Base-by-base conservation (phyloP, 257 asterid genomes). In the Cynanchum wilfordii region DNA sequence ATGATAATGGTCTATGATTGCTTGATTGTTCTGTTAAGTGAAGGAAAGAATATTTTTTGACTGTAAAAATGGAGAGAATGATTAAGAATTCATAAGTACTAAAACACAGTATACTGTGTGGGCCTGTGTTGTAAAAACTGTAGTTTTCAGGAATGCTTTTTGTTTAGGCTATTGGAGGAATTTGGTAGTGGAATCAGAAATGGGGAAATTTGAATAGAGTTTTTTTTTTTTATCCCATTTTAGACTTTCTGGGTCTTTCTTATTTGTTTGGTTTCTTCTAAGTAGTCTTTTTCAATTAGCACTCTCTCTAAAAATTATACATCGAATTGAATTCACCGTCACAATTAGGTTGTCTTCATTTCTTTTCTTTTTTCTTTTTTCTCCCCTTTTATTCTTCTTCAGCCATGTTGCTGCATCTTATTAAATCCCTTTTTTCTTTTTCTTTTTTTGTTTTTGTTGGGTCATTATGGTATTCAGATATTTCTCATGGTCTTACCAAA, bases 381-480 rank as follows among this genome's bases (percentile, higher is more conserved):
- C 62, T 40, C 80, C 47, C 80, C 58, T 10, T 59, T 74, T 75
- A 72, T 66, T 36, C 54, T 70, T 52, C 73, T 73, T 51, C 50
- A 73, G 68, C 71, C 75, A 59, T 77, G 29, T 69, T 77, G 71
- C 80, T 79, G 77, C 58, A 20, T 52, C 81, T 85, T 77, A 74
- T 76, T 80, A 78, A 74, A 67, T 66, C 63, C 40, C 70, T 75
- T 75, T 75, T 70, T 62, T 38, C 3, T 38, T 40, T 8, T 40
- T 33, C 4, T 33, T 33, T 33, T 33, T 33, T 33, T 2, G 2
- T 33, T 40, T 42, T 1, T 42, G 47, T 42, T 42, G 12, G 68
- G 82, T 52, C 78, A 85, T 88, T 85, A 78, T 83, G 85, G 78
- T 68, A 79, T 77, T 82, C 88, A 84, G 89, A 88, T 90, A 82